Base-by-base conservation (phyloP, 345 rosid species). In the Acer saccharum region DNA sequence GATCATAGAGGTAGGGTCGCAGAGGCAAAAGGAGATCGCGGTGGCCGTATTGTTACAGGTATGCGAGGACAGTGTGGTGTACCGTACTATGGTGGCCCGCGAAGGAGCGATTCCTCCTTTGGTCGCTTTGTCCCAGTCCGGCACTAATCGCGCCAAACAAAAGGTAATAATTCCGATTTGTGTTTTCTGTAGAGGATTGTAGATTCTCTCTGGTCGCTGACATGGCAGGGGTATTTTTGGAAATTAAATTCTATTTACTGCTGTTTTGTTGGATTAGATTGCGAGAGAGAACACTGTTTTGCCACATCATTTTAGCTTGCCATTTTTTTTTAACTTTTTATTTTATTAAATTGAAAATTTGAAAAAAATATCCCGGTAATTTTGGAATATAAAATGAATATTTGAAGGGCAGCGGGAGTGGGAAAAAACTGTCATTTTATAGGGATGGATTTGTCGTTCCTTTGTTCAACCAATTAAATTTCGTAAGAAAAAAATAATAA, bases 31-130 rank as follows among this genome's bases (percentile, higher is more conserved):
- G 86, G 98, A 96, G 86, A 88, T 91, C 67, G 93, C 91, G 63
- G 94, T 83, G n/a, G 85, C 86, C 35, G 86, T 94, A 8, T 80
- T 96, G 63, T 74, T 94, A 23, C 89, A 85, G 82, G 73, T 96
- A 0, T 94, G 99, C 77, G 97, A 96, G 41, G 94, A 89, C 12
- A 94, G 84, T 76, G 83, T 82, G 46, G 81, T 83, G 58, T 84
- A 87, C 81, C 82, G 98, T 52, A 84, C 93, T 11, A 76, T 90
- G 97, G 97, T 96, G 80, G 88, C 88, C 35, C 91, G 98, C 43
- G 99, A 96, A 86, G 99, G 99, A 70, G 97, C 97, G 27, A 92
- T 96, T 32, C 98, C 99, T 62, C 95, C 98, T n/a, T 81, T 96
- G 65, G 95, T 92, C 46, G 91, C 93, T 65, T 80, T 91, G 70